These are phyloP conservation scores for Suillus weaverae DNA, from an alignment of 768 basidiomycete species.

Conservation along the genomic window DNA sequence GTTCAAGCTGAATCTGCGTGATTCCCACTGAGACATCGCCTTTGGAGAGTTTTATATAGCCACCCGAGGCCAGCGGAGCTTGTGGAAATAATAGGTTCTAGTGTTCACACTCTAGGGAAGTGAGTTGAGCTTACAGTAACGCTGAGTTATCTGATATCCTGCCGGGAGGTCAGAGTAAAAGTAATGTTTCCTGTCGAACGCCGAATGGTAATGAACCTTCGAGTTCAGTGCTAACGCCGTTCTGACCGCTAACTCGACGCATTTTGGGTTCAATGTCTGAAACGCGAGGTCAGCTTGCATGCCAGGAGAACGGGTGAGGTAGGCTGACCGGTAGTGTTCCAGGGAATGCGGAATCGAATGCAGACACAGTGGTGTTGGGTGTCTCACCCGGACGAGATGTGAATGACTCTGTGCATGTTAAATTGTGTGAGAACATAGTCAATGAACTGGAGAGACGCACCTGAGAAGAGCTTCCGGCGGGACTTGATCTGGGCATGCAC, in stretches of 20 bases:
- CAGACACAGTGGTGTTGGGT: constrained; percentile 73
- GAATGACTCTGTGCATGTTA: constrained; percentile 35
- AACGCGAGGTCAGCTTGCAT: constrained; percentile 11
- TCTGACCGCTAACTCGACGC: constrained; percentile 77
- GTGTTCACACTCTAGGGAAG: background rate
- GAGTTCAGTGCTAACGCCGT: constrained; percentile 78
- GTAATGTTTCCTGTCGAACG: constrained; percentile 97
- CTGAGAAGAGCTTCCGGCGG: constrained; percentile 84
- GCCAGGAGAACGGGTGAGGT: background rate
- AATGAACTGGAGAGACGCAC: constrained; percentile 17
- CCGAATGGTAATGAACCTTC: constrained; percentile 63
- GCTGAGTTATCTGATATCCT: constrained; percentile 97
- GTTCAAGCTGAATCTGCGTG: constrained; percentile 94
- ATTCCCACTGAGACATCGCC: constrained; percentile 63
- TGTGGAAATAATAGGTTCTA: constrained; percentile 3
- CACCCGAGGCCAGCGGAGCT: constrained; percentile 82
- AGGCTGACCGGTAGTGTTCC: constrained; percentile 84
- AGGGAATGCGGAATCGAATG: constrained; percentile 88
- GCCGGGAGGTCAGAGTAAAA: constrained; percentile 94
- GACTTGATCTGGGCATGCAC: constrained; percentile 94
- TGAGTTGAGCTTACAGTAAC: constrained; percentile 48
- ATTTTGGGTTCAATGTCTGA: constrained; percentile 62
- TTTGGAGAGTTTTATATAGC: constrained; percentile 50
- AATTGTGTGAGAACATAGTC: background rate
- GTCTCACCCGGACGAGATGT: constrained; percentile 47